Evolutionary conservation across 139 green algal species (phyloP).

Genomic region (Diplosphaera chodatii): DNA sequence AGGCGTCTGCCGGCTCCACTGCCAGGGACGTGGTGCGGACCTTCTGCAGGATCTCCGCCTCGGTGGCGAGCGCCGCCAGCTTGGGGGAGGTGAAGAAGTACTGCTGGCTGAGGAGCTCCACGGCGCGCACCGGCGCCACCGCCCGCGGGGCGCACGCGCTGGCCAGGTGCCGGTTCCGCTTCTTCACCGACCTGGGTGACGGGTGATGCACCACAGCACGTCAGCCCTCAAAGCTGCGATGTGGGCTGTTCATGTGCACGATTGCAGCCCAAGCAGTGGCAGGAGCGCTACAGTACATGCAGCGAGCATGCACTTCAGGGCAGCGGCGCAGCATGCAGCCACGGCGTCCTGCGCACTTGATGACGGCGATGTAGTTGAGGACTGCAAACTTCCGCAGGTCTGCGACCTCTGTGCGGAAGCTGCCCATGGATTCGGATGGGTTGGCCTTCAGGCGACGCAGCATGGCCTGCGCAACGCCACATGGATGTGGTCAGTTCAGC

Average conservation of each 20-base stretch:
- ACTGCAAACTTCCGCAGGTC: conserved; percentile 64
- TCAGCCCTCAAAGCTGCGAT: too few relatives aligned
- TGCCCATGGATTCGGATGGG: neutral
- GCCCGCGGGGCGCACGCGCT: neutral
- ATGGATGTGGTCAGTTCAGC: too few relatives aligned
- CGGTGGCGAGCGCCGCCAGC: conserved; percentile 60
- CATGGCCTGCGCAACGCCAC: neutral
- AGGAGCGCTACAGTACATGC: too few relatives aligned
- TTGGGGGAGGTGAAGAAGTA: conserved; percentile 71
- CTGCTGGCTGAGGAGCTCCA: conserved; percentile 57
- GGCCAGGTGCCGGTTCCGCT: conserved; percentile 67
- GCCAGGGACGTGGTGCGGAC: neutral
- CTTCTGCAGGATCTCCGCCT: conserved; percentile 49
- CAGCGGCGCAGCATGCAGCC: too few relatives aligned
- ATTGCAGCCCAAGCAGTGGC: too few relatives aligned
- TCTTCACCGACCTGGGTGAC: conserved; percentile 63
- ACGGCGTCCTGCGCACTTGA: conserved; percentile 45
- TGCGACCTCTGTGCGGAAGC: conserved; percentile 21
- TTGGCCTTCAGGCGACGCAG: neutral
- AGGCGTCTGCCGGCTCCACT: too few relatives aligned
- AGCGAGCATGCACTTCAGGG: too few relatives aligned
- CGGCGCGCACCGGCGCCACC: conserved; percentile 24
- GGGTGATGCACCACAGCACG: too few relatives aligned
- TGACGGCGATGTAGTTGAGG: conserved; percentile 80
- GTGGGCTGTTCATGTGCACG: too few relatives aligned